Conservation (phyloP, 257 asterid genomes). For the Orobanche coerulescens region DNA sequence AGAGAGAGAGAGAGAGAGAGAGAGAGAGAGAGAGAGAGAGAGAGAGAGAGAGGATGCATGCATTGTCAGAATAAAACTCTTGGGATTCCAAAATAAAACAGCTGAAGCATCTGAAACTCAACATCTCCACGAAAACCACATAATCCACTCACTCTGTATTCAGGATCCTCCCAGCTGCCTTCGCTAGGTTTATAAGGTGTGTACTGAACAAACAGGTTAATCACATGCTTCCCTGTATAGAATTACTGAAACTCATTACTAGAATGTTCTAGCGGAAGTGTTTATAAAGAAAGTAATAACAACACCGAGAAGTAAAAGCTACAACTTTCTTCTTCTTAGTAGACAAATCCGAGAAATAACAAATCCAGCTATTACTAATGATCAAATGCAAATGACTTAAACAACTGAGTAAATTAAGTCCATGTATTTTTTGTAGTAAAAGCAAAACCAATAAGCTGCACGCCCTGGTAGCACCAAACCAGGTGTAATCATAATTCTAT, state of each 20-base stretch:
- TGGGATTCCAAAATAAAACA: not conserved
- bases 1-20: no score
- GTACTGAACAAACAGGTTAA: conserved; percentile 86
- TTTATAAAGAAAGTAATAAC: not conserved
- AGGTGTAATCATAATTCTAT: not conserved
- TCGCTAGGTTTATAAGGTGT: conserved; percentile 83
- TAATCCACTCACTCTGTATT: conserved; percentile 60
- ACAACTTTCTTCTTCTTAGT: not conserved
- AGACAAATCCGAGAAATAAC: not conserved
- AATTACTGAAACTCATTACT: conserved; percentile 16
- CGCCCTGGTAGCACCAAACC: not conserved
- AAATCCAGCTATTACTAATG: not conserved
- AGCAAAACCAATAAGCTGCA: not conserved
- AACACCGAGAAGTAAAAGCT: not conserved
- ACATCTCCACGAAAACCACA: not conserved
- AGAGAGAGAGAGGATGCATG: not conserved
- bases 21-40: conserved; percentile 1
- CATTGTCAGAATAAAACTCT: not conserved
- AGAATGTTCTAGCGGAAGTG: not conserved
- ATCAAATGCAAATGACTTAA: not conserved
- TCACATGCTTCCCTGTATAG: conserved; percentile 72
- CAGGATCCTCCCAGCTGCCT: conserved; percentile 93
- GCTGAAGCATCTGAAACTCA: conserved; percentile 3
- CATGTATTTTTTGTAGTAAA: not conserved
- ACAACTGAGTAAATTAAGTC: not conserved